Evolutionary conservation across 2,329 filamentous ascomycete species (phyloP), one percentile per base, ranked within the genome.

Genomic region (Sporothrix protearum): DNA sequence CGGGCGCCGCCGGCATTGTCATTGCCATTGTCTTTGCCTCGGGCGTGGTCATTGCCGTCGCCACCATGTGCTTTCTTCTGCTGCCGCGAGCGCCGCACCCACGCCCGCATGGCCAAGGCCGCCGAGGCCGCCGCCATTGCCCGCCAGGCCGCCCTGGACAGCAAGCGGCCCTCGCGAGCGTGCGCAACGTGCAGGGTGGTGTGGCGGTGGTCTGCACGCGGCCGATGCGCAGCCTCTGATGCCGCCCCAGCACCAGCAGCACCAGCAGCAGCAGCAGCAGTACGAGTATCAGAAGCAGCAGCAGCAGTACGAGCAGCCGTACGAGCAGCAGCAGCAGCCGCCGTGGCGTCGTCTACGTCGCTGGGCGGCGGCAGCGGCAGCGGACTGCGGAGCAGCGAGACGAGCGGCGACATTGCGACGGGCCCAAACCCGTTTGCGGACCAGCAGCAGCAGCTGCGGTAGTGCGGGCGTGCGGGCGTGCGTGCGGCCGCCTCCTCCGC

Each of bases 111-210:
- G 45, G 78, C 78, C 70, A 82, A 82, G 72, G 82, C 82, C 74
- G 81, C 82, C 72, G 85, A 87, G 79, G 84, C 84, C 59, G 82
- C 82, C n/a, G 82, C 82, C 33, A 76, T 80, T 51, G 84, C 83
- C 66, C 83, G 83, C 77, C 83, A 83, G 76, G 81, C 83, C 67
- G 74, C 72, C 49, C 74, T 76, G 14, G 69, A 63, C 64, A 83
- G 81, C 78, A 82, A 82, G 79, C 78, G 81, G 76, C 79, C 80
- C 66, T 78, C 66, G 77, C 76, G 39, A 78, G 78, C 74, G 77
- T 70, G 51, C 75, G 47, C 36, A 70, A 14, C 51, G 53, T 72
- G 25, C 22, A 12, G 3, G 14, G 14, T 19, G 14, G 14, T 10
- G 39, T 12, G 5, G 39, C 14, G 16, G n/a, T 36, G 33, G 33